Evolutionary conservation across 495 filamentous ascomycete genomes (phyloP), one percentile per base, ranked within the genome.

Genomic region (Tetracladium setigerum): DNA sequence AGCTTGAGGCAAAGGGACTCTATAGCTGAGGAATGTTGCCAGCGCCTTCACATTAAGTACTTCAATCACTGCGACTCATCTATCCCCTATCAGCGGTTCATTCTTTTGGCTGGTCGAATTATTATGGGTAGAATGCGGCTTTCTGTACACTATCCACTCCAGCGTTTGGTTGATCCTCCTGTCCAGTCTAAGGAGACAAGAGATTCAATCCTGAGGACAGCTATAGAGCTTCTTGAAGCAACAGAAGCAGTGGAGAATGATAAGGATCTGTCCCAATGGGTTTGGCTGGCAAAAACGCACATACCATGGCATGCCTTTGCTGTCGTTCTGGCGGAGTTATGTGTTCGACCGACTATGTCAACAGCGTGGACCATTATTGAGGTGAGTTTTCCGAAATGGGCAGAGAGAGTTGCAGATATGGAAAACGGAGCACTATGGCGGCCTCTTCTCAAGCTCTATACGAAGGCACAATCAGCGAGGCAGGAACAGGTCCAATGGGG

Each of bases 231-330:
- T 44, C 65, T 78, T 38, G 75, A 81, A 53, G 75, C 77, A 48
- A 60, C 64, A 5, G 50, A 68, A 14, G 57, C 72, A 5, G 57
- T 78, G 17, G 63, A 71, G 43, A 72, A 62, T n/a, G 69, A 73
- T 51, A 54, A 66, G 31, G 56, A 71, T 6, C 70, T 69, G 0
- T 58, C 62, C 44, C 64, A 73, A 46, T 83, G 76, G 74, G 63
- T 64, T 19, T 83, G 79, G 79, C 62, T 77, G 8, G 75, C 73
- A 54, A 62, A 63, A 44, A 74, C 68, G 1, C 75, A 77, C 52
- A 69, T 77, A 46, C 78, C 79, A 49, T 82, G 76, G 77, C 75
- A 81, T 55, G 73, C 77, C 5, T 62, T 82, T n/a, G 75, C 73
- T 7, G 77, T 77, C 57, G 63, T 19, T 16, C 56, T 83, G 27